These are phyloP conservation scores for Phaeolepiota aurea DNA, from an alignment of 768 basidiomycete genomes.

Conservation along the genomic window DNA sequence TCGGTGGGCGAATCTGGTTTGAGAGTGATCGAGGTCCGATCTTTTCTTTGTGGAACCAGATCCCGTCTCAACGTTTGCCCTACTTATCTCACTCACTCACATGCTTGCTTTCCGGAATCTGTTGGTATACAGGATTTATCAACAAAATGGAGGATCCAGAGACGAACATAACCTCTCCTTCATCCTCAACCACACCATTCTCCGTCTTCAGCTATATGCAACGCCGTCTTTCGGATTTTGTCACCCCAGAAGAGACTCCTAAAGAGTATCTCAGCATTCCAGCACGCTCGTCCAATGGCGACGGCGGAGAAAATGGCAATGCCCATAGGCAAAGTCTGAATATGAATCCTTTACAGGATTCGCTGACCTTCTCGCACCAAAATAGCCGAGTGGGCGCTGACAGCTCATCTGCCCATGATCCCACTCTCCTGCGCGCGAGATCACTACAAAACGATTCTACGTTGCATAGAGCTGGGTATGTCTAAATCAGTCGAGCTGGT, in stretches of 20 bases:
- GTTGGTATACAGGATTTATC: too few relatives aligned
- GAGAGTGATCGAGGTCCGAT: neutral
- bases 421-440: constrained; percentile 12
- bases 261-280: constrained; percentile 7
- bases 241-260: constrained; percentile 10
- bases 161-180: neutral
- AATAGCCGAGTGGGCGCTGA: neutral
- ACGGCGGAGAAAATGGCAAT: neutral
- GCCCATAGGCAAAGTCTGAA: neutral
- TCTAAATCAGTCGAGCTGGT: constrained; percentile 7
- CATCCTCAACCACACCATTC: constrained; percentile 4
- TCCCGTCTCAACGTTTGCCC: neutral
- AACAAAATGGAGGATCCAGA: neutral
- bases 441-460: constrained; percentile 25
- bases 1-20: neutral
- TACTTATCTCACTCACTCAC: neutral
- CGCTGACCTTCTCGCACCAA: too few relatives aligned
- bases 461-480: constrained; percentile 49
- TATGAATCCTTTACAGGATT: neutral
- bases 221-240: constrained; percentile 17
- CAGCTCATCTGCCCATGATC: neutral
- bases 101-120: neutral
- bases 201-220: constrained; percentile 19
- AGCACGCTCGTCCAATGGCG: neutral
- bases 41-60: too few relatives aligned